A percentile compares a stretch with the other conserved stretches of the same genome.
These are phyloP conservation scores for Phanerochaete sordida DNA, from an alignment of 768 basidiomycete genomes.

Conservation along the genomic window DNA sequence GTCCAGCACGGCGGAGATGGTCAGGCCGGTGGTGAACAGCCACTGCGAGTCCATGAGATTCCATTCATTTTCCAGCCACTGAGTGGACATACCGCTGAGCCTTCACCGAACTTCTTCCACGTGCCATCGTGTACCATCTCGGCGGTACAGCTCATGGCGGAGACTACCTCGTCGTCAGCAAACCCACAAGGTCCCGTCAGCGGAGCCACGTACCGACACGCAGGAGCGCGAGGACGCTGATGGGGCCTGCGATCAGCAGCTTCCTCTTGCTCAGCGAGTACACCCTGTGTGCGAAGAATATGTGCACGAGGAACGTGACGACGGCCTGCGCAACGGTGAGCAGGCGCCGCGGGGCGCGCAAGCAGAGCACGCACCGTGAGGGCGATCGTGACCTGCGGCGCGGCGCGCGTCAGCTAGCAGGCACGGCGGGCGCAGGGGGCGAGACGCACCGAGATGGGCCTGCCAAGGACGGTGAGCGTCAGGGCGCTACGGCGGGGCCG, in stretches of 20 bases:
- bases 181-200: neutral
- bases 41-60: neutral
- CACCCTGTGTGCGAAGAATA: slow-evolving; percentile 10
- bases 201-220: slow-evolving; percentile 5
- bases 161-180: neutral
- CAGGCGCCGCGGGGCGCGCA: neutral
- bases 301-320: slow-evolving; percentile 5
- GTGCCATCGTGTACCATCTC: neutral
- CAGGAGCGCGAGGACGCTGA: slow-evolving; percentile 1
- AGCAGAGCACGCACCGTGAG: slow-evolving; percentile 4
- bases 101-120: neutral
- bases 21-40: neutral
- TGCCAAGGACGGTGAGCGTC: neutral
- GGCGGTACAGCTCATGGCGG: slow-evolving; percentile 1
- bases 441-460: slow-evolving; percentile 4
- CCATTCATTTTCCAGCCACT: too few species aligned
- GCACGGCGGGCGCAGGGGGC: neutral
- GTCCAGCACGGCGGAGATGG: neutral
- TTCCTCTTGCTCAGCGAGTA: slow-evolving; percentile 8
- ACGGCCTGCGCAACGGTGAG: neutral
- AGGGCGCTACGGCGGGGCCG: neutral
- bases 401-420: neutral
- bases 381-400: slow-evolving; percentile 7
- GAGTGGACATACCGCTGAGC: neutral
- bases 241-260: neutral